Evolutionary conservation across 1,284 basidiomycete genomes (phyloP).

Genomic region (Cryptococcus sp.): DNA sequence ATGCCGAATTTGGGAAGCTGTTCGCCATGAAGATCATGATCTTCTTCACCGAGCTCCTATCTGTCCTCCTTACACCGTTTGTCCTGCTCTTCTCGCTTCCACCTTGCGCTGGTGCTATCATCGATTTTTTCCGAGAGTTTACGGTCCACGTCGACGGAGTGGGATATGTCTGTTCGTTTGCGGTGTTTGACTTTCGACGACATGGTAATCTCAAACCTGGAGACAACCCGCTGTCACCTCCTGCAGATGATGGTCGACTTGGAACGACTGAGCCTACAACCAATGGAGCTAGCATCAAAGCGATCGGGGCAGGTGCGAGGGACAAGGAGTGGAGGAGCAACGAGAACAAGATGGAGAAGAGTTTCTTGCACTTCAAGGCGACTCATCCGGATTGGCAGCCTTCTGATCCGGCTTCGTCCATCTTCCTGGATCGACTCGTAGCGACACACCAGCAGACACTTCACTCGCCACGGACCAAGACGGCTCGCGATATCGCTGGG

Average conservation of each 20-base stretch:
- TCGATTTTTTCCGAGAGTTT: conserved; percentile 96
- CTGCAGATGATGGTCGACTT: not conserved
- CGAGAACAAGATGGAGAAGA: conserved; percentile 98
- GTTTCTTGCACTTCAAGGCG: conserved; percentile 91
- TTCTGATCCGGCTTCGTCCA: conserved; percentile 71
- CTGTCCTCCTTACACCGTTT: conserved; percentile 88
- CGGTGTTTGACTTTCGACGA: conserved; percentile 92
- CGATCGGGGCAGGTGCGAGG: not conserved
- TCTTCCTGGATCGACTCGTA: conserved; percentile 76
- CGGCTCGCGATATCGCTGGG: too few relatives aligned
- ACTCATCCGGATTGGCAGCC: conserved; percentile 94
- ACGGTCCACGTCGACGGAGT: conserved; percentile 93
- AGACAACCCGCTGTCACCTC: conserved; percentile 1
- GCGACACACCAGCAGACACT: conserved; percentile 49
- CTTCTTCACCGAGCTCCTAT: conserved; percentile 80
- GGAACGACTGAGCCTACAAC: not conserved
- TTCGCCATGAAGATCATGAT: conserved; percentile 83
- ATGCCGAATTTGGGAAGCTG: conserved; percentile 79
- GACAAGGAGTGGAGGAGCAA: conserved; percentile 51
- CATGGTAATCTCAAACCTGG: conserved; percentile 62
- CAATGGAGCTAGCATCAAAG: not conserved
- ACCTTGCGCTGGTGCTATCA: conserved; percentile 73
- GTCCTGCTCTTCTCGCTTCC: conserved; percentile 90
- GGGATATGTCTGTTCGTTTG: conserved; percentile 96
- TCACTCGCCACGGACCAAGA: not conserved